Evolutionary conservation across 441 rosid species (phyloP).

Genomic region (Adansonia madagascariensis): DNA sequence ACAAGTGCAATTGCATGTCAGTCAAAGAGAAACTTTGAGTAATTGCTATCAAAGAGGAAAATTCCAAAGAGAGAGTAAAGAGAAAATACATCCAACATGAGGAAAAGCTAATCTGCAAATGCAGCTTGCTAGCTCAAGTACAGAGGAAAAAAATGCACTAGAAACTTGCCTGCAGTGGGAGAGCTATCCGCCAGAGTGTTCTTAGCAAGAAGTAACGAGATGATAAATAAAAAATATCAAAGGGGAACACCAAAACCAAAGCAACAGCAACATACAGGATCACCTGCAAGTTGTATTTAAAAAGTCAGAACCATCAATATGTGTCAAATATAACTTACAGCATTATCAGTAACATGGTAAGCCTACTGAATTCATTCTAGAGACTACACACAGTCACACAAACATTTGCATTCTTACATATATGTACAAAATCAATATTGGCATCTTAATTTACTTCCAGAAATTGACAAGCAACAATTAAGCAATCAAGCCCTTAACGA

Average conservation of each 20-base stretch:
- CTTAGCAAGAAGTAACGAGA: slow-evolving; percentile 69
- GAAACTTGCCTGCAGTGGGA: slow-evolving; percentile 69
- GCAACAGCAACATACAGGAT: slow-evolving; percentile 64
- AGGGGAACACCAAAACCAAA: slow-evolving; percentile 66
- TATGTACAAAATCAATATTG: background rate
- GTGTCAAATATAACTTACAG: slow-evolving; percentile 17
- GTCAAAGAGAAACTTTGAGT: background rate
- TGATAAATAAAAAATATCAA: slow-evolving; percentile 72
- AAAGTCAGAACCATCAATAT: slow-evolving; percentile 19
- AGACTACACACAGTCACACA: background rate
- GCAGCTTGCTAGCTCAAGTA: background rate
- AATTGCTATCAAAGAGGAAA: slow-evolving; percentile 22
- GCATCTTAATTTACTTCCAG: background rate
- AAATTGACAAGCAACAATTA: background rate
- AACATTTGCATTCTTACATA: background rate
- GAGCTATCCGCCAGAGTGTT: slow-evolving; percentile 70
- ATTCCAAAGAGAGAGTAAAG: slow-evolving; percentile 12
- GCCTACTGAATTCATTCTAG: slow-evolving; percentile 3
- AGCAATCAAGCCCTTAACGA: background rate
- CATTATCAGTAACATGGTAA: background rate
- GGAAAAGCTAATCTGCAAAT: background rate
- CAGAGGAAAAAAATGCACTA: slow-evolving; percentile 2
- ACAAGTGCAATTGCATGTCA: slow-evolving; percentile 14
- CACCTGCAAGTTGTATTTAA: slow-evolving; percentile 50
- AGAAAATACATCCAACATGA: background rate